These are phyloP conservation scores for Cocos nucifera DNA, from an alignment of 176 grass and related monocot genomes.

Conservation along the genomic window DNA sequence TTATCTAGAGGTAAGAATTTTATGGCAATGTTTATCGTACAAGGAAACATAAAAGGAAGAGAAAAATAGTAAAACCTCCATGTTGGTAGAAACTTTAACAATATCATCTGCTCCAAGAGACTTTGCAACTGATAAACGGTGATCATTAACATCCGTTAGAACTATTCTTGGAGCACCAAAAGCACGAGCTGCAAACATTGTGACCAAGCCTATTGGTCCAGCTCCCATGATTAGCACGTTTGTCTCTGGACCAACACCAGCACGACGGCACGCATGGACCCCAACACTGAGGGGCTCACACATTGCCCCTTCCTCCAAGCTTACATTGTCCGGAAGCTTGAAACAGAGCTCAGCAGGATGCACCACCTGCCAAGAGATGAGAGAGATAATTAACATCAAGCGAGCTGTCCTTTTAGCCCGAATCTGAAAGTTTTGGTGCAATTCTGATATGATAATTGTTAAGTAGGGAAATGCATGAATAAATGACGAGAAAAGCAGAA, in stretches of 20 bases:
- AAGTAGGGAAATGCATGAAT: no score
- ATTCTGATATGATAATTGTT: no score
- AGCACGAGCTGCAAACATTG: conserved; percentile 57
- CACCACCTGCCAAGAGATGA: conserved; percentile 30
- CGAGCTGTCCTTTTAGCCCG: no score
- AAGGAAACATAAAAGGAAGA: neutral
- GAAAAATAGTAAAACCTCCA: conserved; percentile 1
- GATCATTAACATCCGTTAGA: conserved; percentile 73
- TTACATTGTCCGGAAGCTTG: conserved; percentile 71
- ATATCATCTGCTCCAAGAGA: conserved; percentile 58
- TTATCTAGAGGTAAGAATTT: no score
- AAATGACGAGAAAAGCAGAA: no score
- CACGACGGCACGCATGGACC: conserved; percentile 75
- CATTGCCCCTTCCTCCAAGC: conserved; percentile 90
- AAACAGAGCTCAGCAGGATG: conserved; percentile 88
- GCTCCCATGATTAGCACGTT: conserved; percentile 69
- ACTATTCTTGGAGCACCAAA: conserved; percentile 54
- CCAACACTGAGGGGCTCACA: conserved; percentile 97
- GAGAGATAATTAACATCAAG: neutral
- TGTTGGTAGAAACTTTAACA: conserved; percentile 35
- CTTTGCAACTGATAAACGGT: conserved; percentile 55
- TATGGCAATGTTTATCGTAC: no score
- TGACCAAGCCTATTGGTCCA: conserved; percentile 67
- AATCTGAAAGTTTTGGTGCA: no score
- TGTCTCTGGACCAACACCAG: conserved; percentile 56